Conservation (phyloP, 768 basidiomycete genomes). For the Chiua virens region DNA sequence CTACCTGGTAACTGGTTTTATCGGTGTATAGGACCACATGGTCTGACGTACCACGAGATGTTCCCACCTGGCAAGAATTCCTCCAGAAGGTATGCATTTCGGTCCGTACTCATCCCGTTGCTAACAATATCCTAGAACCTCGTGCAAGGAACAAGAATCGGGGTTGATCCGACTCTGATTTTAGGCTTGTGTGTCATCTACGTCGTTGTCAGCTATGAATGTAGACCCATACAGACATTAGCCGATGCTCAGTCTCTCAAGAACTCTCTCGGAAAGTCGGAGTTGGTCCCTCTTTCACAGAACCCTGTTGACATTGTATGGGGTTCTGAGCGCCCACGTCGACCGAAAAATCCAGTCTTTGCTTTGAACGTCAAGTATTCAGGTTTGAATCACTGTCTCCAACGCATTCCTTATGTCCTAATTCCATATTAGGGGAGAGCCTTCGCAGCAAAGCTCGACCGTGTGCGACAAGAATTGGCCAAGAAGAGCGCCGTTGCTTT, state of each 20-base stretch:
- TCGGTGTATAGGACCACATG: constrained; percentile 1
- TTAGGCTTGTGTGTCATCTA: constrained; percentile 49
- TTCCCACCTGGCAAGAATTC: constrained; percentile 90
- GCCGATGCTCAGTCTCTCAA: constrained; percentile 65
- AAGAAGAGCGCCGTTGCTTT: constrained; percentile 57
- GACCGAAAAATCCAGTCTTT: constrained; percentile 68
- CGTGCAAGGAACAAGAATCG: constrained; percentile 60
- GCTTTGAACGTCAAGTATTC: constrained; percentile 73
- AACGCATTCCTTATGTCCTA: neutral
- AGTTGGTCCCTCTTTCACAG: constrained; percentile 59
- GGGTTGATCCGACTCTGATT: constrained; percentile 81
- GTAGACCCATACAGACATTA: constrained; percentile 22
- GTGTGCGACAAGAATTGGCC: constrained; percentile 64
- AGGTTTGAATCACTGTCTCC: constrained; percentile 38
- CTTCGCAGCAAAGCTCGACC: constrained; percentile 65
- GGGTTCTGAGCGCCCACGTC: constrained; percentile 60
- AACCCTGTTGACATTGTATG: constrained; percentile 86
- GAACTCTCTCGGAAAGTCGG: constrained; percentile 59
- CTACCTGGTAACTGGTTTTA: constrained; percentile 54
- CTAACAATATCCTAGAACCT: constrained; percentile 48
- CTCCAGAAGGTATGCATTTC: constrained; percentile 56
- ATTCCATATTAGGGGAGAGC: constrained; percentile 48
- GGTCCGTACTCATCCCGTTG: neutral
- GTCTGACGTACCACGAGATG: constrained; percentile 48
- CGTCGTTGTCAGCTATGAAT: constrained; percentile 11